A percentile compares a stretch with the other conserved stretches of the same genome.
These are phyloP conservation scores for Penicillium antarcticum DNA, from an alignment of 495 filamentous ascomycete species.

Conservation along the genomic window DNA sequence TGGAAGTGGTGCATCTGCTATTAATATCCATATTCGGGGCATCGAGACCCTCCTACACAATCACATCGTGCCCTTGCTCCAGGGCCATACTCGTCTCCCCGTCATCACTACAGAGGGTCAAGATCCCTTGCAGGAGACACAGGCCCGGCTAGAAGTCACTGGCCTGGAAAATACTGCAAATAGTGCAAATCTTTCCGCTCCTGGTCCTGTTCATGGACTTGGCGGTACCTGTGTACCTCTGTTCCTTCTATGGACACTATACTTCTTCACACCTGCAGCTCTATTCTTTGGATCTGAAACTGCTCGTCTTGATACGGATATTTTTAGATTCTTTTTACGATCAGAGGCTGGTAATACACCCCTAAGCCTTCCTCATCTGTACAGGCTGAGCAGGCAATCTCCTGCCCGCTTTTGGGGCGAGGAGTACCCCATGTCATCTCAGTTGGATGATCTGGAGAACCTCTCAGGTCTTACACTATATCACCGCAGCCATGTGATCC, in stretches of 20 bases:
- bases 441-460: conserved; percentile 34
- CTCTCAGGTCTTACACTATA: conserved; percentile 25
- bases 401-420: conserved; percentile 33
- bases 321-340: conserved; percentile 27
- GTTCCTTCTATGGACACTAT: conserved; percentile 34
- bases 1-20: conserved; percentile 27
- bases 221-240: conserved; percentile 27
- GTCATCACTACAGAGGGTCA: not conserved
- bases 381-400: conserved; percentile 31
- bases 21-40: conserved; percentile 32
- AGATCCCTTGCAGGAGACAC: not conserved
- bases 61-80: conserved; percentile 29
- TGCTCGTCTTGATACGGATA: conserved; percentile 18
- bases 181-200: not conserved
- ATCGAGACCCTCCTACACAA: conserved; percentile 28
- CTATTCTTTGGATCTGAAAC: conserved; percentile 22
- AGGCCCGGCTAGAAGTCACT: not conserved
- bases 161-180: not conserved
- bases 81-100: not conserved
- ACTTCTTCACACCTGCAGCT: conserved; percentile 30
- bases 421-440: conserved; percentile 26
- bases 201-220: conserved; percentile 4
- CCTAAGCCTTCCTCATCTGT: conserved; percentile 22
- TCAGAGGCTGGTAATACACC: conserved; percentile 9
- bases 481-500: conserved; percentile 27